Evolutionary conservation across 805 yeast genomes (phyloP).

Genomic region (Sugiyamaella valdiviana): DNA sequence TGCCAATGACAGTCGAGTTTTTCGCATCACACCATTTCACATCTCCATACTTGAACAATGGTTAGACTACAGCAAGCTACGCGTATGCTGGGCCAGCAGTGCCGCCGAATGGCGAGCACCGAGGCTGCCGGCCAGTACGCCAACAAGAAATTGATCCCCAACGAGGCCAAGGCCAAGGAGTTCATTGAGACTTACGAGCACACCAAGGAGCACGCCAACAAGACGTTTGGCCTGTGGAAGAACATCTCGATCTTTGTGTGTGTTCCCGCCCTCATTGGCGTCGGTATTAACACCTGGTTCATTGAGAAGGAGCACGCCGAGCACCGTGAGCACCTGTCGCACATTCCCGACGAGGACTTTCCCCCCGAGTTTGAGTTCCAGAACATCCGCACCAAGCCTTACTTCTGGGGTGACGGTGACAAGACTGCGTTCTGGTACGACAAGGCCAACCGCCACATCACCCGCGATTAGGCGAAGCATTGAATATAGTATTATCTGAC

Average conservation of each 20-base stretch:
- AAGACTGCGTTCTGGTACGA: conserved; percentile 96
- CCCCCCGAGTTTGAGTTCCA: conserved; percentile 86
- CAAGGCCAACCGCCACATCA: conserved; percentile 73
- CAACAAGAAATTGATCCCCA: conserved; percentile 25
- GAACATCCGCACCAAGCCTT: conserved; percentile 79
- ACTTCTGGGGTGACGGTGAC: conserved; percentile 99
- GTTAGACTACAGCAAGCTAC: not conserved
- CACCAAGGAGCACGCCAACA: conserved; percentile 70
- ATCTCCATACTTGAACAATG: not conserved
- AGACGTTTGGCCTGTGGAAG: conserved; percentile 76
- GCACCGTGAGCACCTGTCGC: conserved; percentile 56
- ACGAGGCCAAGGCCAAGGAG: conserved; percentile 64
- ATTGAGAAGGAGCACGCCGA: conserved; percentile 84
- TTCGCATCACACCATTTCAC: not conserved
- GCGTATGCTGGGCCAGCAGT: not conserved
- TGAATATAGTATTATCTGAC: not conserved
- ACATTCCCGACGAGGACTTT: conserved; percentile 83
- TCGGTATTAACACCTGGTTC: conserved; percentile 74
- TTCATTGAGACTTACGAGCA: conserved; percentile 57
- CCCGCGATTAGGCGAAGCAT: conserved; percentile 4
- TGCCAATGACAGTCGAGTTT: not conserved
- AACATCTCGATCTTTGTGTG: conserved; percentile 77
- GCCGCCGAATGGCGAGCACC: conserved; percentile 9
- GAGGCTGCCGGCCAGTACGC: conserved; percentile 7
- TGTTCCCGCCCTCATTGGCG: conserved; percentile 68